Conservation (phyloP, 306 rosid species). For the Arachis stenosperma region DNA sequence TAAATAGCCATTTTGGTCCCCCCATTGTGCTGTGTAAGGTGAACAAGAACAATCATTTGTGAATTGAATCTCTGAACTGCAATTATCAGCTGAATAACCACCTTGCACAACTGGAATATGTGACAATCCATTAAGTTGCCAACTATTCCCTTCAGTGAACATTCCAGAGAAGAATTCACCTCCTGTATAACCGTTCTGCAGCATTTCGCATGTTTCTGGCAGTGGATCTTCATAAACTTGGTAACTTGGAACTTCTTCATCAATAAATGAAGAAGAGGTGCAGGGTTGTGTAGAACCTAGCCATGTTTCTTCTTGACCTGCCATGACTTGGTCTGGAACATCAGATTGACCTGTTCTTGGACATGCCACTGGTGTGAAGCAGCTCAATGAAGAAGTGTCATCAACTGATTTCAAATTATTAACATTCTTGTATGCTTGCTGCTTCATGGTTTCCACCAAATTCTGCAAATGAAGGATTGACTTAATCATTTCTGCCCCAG, state of each 20-base stretch:
- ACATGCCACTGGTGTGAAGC: constrained; percentile 30
- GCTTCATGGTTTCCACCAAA: constrained; percentile 48
- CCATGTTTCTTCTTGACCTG: constrained; percentile 45
- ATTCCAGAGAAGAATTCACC: constrained; percentile 36
- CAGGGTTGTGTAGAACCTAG: constrained; percentile 19
- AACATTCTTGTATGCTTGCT: constrained; percentile 45
- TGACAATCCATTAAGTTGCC: constrained; percentile 22
- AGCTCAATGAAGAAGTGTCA: constrained; percentile 27
- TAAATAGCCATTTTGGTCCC: constrained; percentile 17
- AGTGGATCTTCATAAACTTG: constrained; percentile 35
- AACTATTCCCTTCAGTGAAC: constrained; percentile 35
- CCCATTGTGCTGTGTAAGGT: constrained; percentile 33
- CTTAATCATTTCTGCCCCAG: constrained; percentile 5
- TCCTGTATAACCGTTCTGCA: constrained; percentile 19
- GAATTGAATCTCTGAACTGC: constrained; percentile 18
- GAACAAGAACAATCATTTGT: constrained; percentile 36
- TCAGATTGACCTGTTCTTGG: constrained; percentile 27
- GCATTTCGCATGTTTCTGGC: constrained; percentile 9
- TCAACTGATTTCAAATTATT: constrained; percentile 32
- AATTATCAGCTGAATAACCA: constrained; percentile 38
- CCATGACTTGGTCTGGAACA: constrained; percentile 40
- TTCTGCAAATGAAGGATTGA: constrained; percentile 41
- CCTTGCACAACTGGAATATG: constrained; percentile 21
- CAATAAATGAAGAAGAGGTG: constrained; percentile 35
- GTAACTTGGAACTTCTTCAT: constrained; percentile 32